A percentile compares a stretch with the other conserved stretches of the same genome.
These are phyloP conservation scores for Aristolochia californica DNA, from an alignment of 164 flowering plant genomes.

Conservation along the genomic window DNA sequence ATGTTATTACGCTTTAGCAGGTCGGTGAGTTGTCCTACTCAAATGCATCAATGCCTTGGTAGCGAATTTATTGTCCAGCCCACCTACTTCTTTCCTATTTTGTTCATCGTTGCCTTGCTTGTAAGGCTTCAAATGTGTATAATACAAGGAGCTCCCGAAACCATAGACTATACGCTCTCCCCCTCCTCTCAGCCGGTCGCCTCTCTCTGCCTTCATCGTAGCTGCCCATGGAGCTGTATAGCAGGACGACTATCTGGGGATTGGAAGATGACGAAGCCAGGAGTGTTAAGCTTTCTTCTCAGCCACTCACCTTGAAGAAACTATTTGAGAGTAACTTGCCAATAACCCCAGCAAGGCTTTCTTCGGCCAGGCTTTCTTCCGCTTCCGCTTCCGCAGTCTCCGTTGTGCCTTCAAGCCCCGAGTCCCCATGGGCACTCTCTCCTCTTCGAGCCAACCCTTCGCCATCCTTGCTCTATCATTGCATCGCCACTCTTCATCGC, in stretches of 20 bases:
- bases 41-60: no score
- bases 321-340: conserved; percentile 2
- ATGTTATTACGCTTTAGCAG: no score
- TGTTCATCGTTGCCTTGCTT: no score
- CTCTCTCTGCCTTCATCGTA: neutral
- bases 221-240: neutral
- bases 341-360: conserved; percentile 5
- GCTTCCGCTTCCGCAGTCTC: conserved; percentile 4
- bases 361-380: neutral
- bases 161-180: no score
- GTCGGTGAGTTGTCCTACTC: no score
- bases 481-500: conserved; percentile 31
- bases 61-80: no score
- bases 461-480: conserved; percentile 22
- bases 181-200: no score
- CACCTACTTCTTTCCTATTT: no score
- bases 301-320: neutral
- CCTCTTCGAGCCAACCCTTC: conserved; percentile 14
- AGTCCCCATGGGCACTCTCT: conserved; percentile 23
- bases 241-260: neutral
- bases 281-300: neutral
- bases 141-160: no score
- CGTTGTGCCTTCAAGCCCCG: conserved; percentile 11
- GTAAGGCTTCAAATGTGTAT: no score
- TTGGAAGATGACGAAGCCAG: neutral